Evolutionary conservation across 352 stramenopile species (phyloP), one percentile per base, ranked within the genome.

Genomic region (Phytopythium chamaehyphon): DNA sequence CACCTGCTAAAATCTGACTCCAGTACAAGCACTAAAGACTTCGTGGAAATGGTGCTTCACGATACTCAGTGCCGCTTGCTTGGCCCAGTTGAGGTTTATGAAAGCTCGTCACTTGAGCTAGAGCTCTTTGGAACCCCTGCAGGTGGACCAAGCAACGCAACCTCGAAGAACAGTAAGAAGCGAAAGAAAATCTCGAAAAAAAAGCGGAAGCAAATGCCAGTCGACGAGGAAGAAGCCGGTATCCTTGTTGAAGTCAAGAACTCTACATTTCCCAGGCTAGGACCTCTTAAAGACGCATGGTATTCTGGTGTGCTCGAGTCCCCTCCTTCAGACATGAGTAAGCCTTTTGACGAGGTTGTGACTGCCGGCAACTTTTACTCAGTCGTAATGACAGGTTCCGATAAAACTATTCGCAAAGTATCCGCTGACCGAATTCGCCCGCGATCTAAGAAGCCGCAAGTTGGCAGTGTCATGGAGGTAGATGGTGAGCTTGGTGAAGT

Each of bases 41-140:
- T 76, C 8, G 31, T 64, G 16, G 83, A 94, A 47, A 67, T 86
- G 51, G 73, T 91, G 31, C 60, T 94, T 22, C 83, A 94, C 50
- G 83, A 94, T 45, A 83, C 77, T 6, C 76, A 88, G 53, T 92
- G 74, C 61, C 88, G 84, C 40, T 53, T 92, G 5, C 55, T 71
- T 6, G 60, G 46, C 33, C 62, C 47, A 5, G 60, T 91, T 10
- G 61, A 76, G 2, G 77, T 90, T 8, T 86, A 77, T 44, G 56
- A 73, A 15, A 46, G 70, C 0, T 35, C 87, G 37, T 42, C 60
- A 6, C 26, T 91, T 8, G 60, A 89, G 42, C 57, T 85, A 22
- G 47, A 62, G 16, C 28, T 76, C 5, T 90, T 90, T 55, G 81
- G 80, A 15, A 56, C 55, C 1, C 50, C 55, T 7, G 47, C 75